These are phyloP conservation scores for Leccinum ochraceum DNA, from an alignment of 768 basidiomycete genomes.

Conservation along the genomic window DNA sequence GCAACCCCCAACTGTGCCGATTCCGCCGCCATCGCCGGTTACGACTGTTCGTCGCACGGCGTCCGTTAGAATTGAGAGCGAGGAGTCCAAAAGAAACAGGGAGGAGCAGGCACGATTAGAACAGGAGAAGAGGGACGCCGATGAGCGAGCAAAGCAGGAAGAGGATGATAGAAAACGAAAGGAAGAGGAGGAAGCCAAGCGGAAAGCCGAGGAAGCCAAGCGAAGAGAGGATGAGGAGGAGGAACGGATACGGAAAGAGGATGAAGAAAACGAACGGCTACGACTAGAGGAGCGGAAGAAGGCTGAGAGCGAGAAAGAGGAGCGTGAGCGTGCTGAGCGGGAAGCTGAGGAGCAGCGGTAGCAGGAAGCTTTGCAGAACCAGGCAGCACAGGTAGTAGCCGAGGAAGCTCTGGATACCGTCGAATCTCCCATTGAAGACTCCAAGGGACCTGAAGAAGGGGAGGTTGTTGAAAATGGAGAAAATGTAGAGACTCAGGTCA, in stretches of 20 bases:
- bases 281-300: slow-evolving; percentile 31
- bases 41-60: slow-evolving; percentile 27
- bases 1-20: no score
- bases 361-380: slow-evolving; percentile 20
- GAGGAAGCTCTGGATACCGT: slow-evolving; percentile 36
- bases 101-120: slow-evolving; percentile 45
- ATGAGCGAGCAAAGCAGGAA: slow-evolving; percentile 38
- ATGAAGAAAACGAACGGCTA: slow-evolving; percentile 39
- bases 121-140: slow-evolving; percentile 39
- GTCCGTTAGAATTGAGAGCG: slow-evolving; percentile 64
- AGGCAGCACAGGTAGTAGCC: slow-evolving; percentile 37
- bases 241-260: slow-evolving; percentile 38
- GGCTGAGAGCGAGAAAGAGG: slow-evolving; percentile 39
- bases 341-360: slow-evolving; percentile 34
- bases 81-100: slow-evolving; percentile 52
- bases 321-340: slow-evolving; percentile 42
- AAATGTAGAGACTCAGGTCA: slow-evolving; percentile 23
- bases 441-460: slow-evolving; percentile 44
- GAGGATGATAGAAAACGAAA: slow-evolving; percentile 38
- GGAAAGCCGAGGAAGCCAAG: no score
- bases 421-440: slow-evolving; percentile 44
- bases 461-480: slow-evolving; percentile 38
- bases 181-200: slow-evolving; percentile 44
- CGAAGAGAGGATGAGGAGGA: slow-evolving; percentile 47
- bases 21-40: slow-evolving; percentile 39